Evolutionary conservation across 2,329 filamentous ascomycete species (phyloP), one percentile per base, ranked within the genome.

Genomic region (Aspergillus sp.): DNA sequence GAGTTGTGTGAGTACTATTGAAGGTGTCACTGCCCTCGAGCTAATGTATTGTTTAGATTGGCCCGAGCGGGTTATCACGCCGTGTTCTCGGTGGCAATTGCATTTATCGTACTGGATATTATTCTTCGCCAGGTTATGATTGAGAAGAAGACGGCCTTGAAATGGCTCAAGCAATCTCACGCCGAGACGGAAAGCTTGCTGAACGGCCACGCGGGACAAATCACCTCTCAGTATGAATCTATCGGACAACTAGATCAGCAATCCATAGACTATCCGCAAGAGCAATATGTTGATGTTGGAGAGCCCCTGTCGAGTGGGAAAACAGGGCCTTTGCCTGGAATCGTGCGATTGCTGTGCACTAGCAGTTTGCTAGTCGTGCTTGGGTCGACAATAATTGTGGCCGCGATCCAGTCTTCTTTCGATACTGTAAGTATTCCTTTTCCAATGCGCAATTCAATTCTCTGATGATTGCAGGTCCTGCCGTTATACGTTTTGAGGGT

Each of bases 121-220:
- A 46, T 77, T 11, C 75, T 85, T 70, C 75, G 82, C 11, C 56
- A 80, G 2, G 58, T 81, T 2, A 72, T 86, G 52, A 73, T 85
- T 12, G 82, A 85, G 60, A 45, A 44, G 10, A 50, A 51, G 33
- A 51, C 36, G 11, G 53, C 48, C 6, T 30, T 30, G 2, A 47
- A 46, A 32, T 53, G 50, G 52, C 44, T 46, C 6, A 29, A 43
- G n/a, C 31, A 43, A 29, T 36, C 10, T 8, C 31, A 44, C 3
- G 37, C 39, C 6, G 49, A 50, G 19, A 45, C 42, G 7, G 45
- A 50, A 26, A 38, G 43, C 6, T 37, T 50, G 9, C 31, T 50
- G 29, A 39, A 31, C 5, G 37, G 13, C 19, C 32, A 35, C 10
- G 2, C 27, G 6, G 19, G 11, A 6, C 19, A 30, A 5, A 13